Evolutionary conservation across 352 stramenopile species (phyloP).

Genomic region (Globisporangium orthogonon): DNA sequence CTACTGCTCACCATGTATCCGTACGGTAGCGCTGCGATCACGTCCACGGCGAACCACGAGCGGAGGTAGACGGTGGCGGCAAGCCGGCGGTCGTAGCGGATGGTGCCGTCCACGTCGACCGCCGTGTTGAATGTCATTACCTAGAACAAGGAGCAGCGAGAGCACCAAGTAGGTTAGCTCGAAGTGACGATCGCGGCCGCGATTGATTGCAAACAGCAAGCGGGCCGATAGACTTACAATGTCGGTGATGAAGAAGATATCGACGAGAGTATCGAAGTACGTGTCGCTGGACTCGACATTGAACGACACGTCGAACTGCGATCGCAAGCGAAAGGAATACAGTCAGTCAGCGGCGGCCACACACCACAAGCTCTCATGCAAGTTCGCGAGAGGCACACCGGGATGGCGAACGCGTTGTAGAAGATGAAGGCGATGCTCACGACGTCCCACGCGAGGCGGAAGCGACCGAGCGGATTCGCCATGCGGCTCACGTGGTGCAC

Average conservation of each 20-base stretch:
- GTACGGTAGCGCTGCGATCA: slow-evolving; percentile 51
- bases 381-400: slow-evolving; percentile 23
- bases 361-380: neutral
- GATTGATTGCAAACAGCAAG: neutral
- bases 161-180: neutral
- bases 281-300: slow-evolving; percentile 20
- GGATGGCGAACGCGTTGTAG: slow-evolving; percentile 63
- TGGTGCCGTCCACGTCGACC: slow-evolving; percentile 40
- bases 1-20: slow-evolving; percentile 12
- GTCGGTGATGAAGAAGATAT: slow-evolving; percentile 57
- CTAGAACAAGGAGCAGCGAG: slow-evolving; percentile 12
- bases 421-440: slow-evolving; percentile 69
- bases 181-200: too few relatives aligned
- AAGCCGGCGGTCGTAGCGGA: slow-evolving; percentile 32
- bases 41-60: slow-evolving; percentile 46
- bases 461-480: slow-evolving; percentile 50
- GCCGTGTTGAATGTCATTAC: slow-evolving; percentile 50
- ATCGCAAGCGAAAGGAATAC: neutral
- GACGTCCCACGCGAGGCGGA: slow-evolving; percentile 60
- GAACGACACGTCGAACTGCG: slow-evolving; percentile 67
- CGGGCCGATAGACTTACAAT: slow-evolving; percentile 29
- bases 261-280: slow-evolving; percentile 41
- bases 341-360: neutral
- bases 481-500: slow-evolving; percentile 25
- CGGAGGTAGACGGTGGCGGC: slow-evolving; percentile 31